phyloP scores from a whole-genome alignment of 352 stramenopile genomes.

The Globisporangium ultimum region DNA sequence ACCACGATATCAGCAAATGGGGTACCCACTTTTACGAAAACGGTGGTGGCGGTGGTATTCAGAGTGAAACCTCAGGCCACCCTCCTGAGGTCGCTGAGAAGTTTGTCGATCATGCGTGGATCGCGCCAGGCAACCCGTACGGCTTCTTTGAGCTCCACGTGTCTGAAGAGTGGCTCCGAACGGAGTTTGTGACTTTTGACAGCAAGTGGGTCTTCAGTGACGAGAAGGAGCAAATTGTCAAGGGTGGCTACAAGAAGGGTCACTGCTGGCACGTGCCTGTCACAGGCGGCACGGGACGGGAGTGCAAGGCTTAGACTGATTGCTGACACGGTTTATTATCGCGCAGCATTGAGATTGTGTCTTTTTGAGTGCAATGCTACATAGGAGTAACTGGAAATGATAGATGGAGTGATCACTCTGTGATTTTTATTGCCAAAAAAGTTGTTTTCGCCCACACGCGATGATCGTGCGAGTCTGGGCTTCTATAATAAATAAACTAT shows the following conservation, averaged over 20 bases:
- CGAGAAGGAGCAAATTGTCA: constrained; percentile 67
- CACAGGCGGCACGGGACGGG: constrained; percentile 56
- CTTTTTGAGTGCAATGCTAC: background rate
- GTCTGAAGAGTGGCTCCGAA: constrained; percentile 82
- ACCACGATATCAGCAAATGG: constrained; percentile 84
- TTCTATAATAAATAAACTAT: constrained; percentile 1
- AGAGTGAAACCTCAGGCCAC: constrained; percentile 79
- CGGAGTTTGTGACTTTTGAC: constrained; percentile 84
- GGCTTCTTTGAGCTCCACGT: constrained; percentile 85
- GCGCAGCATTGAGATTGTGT: background rate
- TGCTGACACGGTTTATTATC: background rate
- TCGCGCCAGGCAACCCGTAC: constrained; percentile 75
- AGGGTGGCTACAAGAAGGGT: constrained; percentile 72
- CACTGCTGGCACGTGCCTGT: constrained; percentile 87
- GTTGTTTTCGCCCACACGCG: too few species aligned
- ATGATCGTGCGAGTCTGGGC: background rate
- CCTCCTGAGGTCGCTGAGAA: constrained; percentile 68
- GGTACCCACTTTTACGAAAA: constrained; percentile 89
- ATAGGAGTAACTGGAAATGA: background rate
- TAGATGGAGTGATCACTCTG: background rate
- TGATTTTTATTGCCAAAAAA: too few species aligned
- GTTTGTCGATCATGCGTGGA: constrained; percentile 81
- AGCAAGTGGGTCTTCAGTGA: constrained; percentile 77
- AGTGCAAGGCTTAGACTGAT: constrained; percentile 33
- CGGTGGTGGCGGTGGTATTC: constrained; percentile 79